Evolutionary conservation across 1,139 yeast genomes (phyloP).

Genomic region (Suhomyces guaymorum): DNA sequence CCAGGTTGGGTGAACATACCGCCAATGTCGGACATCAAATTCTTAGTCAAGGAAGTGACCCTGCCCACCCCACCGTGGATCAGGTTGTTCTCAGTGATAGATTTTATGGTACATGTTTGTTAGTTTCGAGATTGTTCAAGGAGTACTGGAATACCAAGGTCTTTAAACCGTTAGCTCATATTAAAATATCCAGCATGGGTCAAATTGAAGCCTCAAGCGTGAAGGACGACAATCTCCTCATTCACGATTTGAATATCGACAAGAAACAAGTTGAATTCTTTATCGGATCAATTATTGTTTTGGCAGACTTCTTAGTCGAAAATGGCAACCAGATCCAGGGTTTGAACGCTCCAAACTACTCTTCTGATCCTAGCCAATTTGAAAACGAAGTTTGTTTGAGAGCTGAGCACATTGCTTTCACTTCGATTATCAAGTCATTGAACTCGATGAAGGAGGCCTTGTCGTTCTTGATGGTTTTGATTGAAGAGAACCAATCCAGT

Average conservation of each 20-base stretch:
- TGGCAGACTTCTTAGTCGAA: slow-evolving; percentile 58
- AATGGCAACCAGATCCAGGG: slow-evolving; percentile 67
- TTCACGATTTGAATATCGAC: slow-evolving; percentile 49
- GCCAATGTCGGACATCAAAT: slow-evolving; percentile 12
- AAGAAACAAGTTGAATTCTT: slow-evolving; percentile 63
- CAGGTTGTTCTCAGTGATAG: slow-evolving; percentile 87
- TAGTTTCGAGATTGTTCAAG: slow-evolving; percentile 75
- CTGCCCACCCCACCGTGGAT: slow-evolving; percentile 49
- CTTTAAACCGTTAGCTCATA: slow-evolving; percentile 50
- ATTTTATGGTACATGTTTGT: slow-evolving; percentile 85
- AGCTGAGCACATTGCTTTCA: slow-evolving; percentile 89
- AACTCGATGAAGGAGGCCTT: slow-evolving; percentile 85
- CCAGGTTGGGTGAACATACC: slow-evolving; percentile 41
- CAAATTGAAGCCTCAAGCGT: slow-evolving; percentile 42
- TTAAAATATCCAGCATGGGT: slow-evolving; percentile 36
- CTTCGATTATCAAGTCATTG: slow-evolving; percentile 72
- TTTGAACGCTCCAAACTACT: slow-evolving; percentile 50
- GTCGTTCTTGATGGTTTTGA: slow-evolving; percentile 78
- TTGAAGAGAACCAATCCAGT: slow-evolving; percentile 61
- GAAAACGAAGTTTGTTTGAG: slow-evolving; percentile 73
- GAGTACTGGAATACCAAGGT: slow-evolving; percentile 77
- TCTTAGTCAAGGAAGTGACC: slow-evolving; percentile 9
- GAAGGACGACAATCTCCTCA: slow-evolving; percentile 48
- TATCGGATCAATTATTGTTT: slow-evolving; percentile 63
- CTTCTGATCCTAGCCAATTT: slow-evolving; percentile 49